Evolutionary conservation across 2,329 filamentous ascomycete species (phyloP), one percentile per base, ranked within the genome.

Genomic region (Dactylellina sp.): DNA sequence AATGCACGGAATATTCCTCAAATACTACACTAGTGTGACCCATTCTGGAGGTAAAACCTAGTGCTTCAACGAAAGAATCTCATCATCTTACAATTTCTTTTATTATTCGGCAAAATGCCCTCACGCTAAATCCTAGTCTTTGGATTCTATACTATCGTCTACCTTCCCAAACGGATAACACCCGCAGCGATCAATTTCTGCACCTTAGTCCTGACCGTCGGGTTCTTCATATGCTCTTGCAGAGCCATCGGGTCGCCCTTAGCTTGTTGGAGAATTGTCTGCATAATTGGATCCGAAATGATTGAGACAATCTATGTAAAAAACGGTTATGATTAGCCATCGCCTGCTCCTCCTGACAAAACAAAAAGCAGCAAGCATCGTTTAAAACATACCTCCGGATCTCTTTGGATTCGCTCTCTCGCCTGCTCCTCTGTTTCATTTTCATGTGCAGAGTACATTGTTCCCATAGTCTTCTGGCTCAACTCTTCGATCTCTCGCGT

Each of bases 351-450:
- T 16, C 52, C 5, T 16, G 18, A 53, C n/a, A n/a, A 18, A 39
- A 56, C 7, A 37, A 56, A 37, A 12, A 2, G 22, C 37, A 20
- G 12, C 6, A 3, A 44, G 11, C 1, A 24, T 46, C 24, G 39
- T 37, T 3, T 7, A 39, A 5, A 20, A 83, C 89, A 84, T 83
- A 94, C 91, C 84, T 97, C 94, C 5, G 93, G 94, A 79, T 98
- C 94, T 77, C 89, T 89, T 84, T 91, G 89, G 80, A 99, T 89
- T 76, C 96, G 87, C 84, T 96, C 92, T 81, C 92, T 89, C 0
- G 95, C 97, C 86, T 99, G 89, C 82, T 97, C 91, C 84, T 99
- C 95, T 0, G 91, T 93, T 87, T 99, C 95, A 78, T 95, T 95
- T 80, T 96, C 93, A 24, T 93, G 89, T 18, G 92, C 90, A 61